A percentile compares a stretch with the other conserved stretches of the same genome.
Conservation (phyloP, 192 early-diverging fungal species). For the Mortierella claussenii region DNA sequence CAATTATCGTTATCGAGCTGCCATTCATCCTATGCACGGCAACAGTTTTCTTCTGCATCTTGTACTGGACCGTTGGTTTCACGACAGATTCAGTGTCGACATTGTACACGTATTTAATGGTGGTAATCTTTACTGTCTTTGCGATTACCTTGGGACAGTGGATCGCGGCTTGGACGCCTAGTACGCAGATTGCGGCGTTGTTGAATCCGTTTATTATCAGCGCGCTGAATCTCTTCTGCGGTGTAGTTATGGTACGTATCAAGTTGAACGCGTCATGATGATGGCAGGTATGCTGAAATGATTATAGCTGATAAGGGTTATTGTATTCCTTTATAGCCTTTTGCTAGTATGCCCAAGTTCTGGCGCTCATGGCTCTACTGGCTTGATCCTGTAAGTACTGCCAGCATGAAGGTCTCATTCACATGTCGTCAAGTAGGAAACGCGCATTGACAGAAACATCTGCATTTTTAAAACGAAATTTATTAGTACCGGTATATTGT, state of each 20-base stretch:
- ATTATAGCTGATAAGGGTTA: no score
- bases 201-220: conserved; percentile 74
- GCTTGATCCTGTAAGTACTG: conserved; percentile 55
- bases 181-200: conserved; percentile 63
- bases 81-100: conserved; percentile 54
- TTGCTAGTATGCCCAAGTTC: conserved; percentile 14
- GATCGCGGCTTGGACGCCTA: conserved; percentile 74
- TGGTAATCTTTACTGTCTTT: conserved; percentile 68
- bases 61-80: conserved; percentile 82
- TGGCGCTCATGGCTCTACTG: conserved; percentile 57
- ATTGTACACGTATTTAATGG: conserved; percentile 72
- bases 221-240: conserved; percentile 75
- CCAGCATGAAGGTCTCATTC: no score
- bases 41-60: conserved; percentile 71
- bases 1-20: conserved; percentile 72
- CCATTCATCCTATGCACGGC: conserved; percentile 72
- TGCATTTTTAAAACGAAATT: no score
- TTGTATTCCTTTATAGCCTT: conserved; percentile 7
- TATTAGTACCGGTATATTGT: conserved; percentile 70
- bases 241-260: conserved; percentile 62
- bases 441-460: no score
- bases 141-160: conserved; percentile 75
- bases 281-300: conserved; percentile 59
- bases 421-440: no score
- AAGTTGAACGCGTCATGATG: conserved; percentile 12